A percentile compares a stretch with the other conserved stretches of the same genome.
phyloP scores from a whole-genome alignment of 2,329 filamentous ascomycete species.

The Sordariomycetes sp. region DNA sequence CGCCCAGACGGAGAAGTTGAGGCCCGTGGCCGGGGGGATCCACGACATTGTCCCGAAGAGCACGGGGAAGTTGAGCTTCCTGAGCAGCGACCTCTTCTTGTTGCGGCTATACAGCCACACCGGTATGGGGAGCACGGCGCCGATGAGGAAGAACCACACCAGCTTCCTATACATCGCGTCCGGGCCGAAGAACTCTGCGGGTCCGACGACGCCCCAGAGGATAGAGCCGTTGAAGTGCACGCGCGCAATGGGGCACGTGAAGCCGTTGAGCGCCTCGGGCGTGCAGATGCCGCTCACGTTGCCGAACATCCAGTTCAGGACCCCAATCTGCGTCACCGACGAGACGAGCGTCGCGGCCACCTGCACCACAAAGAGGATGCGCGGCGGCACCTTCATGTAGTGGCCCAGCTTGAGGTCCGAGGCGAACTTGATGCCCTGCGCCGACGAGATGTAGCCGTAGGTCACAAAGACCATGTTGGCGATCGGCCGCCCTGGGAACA shows the following conservation, averaged over 20 bases:
- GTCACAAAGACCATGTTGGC: conserved; percentile 92
- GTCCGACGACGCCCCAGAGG: conserved; percentile 80
- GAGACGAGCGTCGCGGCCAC: conserved; percentile 64
- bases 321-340: conserved; percentile 67
- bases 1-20: conserved; percentile 83
- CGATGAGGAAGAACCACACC: conserved; percentile 71
- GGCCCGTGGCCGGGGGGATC: conserved; percentile 76
- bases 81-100: conserved; percentile 46
- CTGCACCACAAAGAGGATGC: conserved; percentile 68
- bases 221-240: conserved; percentile 88
- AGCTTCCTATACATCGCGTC: conserved; percentile 62
- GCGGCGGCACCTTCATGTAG: conserved; percentile 77
- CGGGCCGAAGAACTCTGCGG: conserved; percentile 67
- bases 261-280: conserved; percentile 66
- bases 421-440: conserved; percentile 81
- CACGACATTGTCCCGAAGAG: conserved; percentile 72
- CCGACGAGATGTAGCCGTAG: conserved; percentile 80
- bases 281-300: conserved; percentile 71
- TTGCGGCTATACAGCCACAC: conserved; percentile 59
- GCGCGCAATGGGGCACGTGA: conserved; percentile 74
- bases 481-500: conserved; percentile 75
- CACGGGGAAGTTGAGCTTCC: conserved; percentile 71
- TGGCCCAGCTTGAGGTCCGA: conserved; percentile 78
- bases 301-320: conserved; percentile 82
- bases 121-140: conserved; percentile 59